phyloP scores from a whole-genome alignment of 2,329 filamentous ascomycete genomes.

The Orbilia quercus region DNA sequence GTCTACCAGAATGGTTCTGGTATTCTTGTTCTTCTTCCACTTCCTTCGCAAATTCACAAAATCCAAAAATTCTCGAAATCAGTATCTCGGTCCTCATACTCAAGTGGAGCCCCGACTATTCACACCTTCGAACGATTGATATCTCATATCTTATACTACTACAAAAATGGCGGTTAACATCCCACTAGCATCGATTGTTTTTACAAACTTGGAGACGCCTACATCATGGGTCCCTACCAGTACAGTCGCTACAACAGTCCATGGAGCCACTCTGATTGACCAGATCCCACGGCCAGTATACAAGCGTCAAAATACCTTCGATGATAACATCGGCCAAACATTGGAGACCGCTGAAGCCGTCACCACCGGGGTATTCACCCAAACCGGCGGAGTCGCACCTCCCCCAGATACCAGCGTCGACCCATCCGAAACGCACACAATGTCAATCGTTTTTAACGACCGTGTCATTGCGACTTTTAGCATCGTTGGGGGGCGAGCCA shows the following conservation, averaged over 20 bases:
- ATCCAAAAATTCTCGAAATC: too few species aligned
- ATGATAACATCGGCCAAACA: not conserved
- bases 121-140: too few species aligned
- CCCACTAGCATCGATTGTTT: constrained; percentile 20
- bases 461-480: constrained; percentile 45
- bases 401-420: not conserved
- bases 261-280: not conserved
- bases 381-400: not conserved
- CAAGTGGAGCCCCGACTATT: too few species aligned
- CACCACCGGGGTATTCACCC: not conserved
- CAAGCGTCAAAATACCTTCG: not conserved
- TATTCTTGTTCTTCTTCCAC: too few species aligned
- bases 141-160: not conserved
- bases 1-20: too few species aligned
- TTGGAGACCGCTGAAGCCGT: not conserved
- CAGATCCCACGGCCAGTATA: not conserved
- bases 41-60: too few species aligned
- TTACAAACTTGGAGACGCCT: constrained; percentile 29
- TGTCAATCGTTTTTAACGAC: constrained; percentile 26
- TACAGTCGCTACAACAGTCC: not conserved
- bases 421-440: constrained; percentile 13
- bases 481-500: constrained; percentile 8
- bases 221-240: constrained; percentile 8
- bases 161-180: constrained; percentile 15
- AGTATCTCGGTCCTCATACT: too few species aligned